These are phyloP conservation scores for Penicillium sp. DNA, from an alignment of 2,329 filamentous ascomycete species.

Conservation along the genomic window DNA sequence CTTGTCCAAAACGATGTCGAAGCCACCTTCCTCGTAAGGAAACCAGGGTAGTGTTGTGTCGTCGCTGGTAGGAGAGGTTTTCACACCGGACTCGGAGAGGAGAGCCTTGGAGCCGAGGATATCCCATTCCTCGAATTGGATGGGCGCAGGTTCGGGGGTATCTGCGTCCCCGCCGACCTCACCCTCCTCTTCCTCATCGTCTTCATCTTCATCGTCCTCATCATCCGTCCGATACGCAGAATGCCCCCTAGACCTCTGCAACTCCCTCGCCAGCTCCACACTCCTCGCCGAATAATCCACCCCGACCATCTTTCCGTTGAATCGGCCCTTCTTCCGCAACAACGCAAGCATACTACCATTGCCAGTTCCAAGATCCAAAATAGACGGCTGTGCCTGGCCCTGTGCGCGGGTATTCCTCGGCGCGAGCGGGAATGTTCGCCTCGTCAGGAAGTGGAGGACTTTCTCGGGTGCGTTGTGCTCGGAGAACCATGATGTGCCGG, in stretches of 20 bases:
- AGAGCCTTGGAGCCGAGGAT: slow-evolving; percentile 53
- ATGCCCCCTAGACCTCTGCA: slow-evolving; percentile 52
- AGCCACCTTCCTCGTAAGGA: slow-evolving; percentile 57
- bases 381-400: slow-evolving; percentile 38
- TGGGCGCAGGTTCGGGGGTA: slow-evolving; percentile 20
- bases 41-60: slow-evolving; percentile 40
- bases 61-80: not conserved
- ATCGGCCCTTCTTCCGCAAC: slow-evolving; percentile 68
- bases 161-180: not conserved
- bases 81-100: slow-evolving; percentile 40
- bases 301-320: slow-evolving; percentile 73
- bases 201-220: slow-evolving; percentile 58
- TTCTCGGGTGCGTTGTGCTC: slow-evolving; percentile 87
- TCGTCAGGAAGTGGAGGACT: slow-evolving; percentile 69
- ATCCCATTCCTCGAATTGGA: slow-evolving; percentile 66
- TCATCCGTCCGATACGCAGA: slow-evolving; percentile 39
- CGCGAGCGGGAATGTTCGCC: slow-evolving; percentile 51
- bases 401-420: slow-evolving; percentile 40
- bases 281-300: slow-evolving; percentile 84
- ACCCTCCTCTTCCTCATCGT: slow-evolving; percentile 32
- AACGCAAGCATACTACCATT: slow-evolving; percentile 90
- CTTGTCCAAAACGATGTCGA: slow-evolving; percentile 95
- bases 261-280: slow-evolving; percentile 70
- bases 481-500: slow-evolving; percentile 94
- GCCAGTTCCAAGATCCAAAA: slow-evolving; percentile 89